phyloP scores from a whole-genome alignment of 2,329 filamentous ascomycete species.

The Simplicillium sp. region DNA sequence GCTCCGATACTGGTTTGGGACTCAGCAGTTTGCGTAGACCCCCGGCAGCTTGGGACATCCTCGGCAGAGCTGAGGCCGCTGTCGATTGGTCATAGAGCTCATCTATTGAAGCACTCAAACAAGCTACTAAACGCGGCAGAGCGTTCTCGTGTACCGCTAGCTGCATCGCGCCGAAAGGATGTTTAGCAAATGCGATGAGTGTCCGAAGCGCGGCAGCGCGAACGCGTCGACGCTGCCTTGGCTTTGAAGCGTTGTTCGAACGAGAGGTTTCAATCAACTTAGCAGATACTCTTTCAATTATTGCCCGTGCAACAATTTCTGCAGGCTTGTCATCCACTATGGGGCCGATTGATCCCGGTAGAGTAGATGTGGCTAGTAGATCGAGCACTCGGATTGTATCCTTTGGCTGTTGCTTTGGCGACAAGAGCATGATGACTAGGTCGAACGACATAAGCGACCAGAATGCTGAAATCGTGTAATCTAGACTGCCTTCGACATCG shows the following conservation, averaged over 20 bases:
- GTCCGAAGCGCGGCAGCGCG: conserved; percentile 40
- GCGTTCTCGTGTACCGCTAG: conserved; percentile 60
- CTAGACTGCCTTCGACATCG: conserved; percentile 18
- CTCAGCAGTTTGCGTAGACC: too few relatives aligned
- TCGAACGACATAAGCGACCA: conserved; percentile 61
- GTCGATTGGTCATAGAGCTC: conserved; percentile 55
- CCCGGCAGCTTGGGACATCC: neutral
- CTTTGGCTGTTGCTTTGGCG: conserved; percentile 51
- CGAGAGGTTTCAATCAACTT: conserved; percentile 49
- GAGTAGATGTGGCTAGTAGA: conserved; percentile 57
- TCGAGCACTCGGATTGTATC: conserved; percentile 57
- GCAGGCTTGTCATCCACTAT: conserved; percentile 38
- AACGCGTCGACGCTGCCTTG: conserved; percentile 30
- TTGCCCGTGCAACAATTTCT: conserved; percentile 29
- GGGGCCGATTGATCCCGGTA: conserved; percentile 56
- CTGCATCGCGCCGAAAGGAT: conserved; percentile 52
- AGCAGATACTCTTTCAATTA: conserved; percentile 55
- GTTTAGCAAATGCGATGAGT: conserved; percentile 50
- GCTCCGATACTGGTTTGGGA: conserved; percentile 5
- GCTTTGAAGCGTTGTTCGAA: conserved; percentile 20
- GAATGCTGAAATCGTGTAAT: conserved; percentile 34
- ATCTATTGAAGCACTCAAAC: conserved; percentile 56
- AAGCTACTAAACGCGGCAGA: conserved; percentile 65
- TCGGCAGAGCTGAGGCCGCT: conserved; percentile 20
- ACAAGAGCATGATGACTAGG: conserved; percentile 58